Evolutionary conservation across 805 yeast species (phyloP).

Genomic region (Tanozyma kutaoensis): DNA sequence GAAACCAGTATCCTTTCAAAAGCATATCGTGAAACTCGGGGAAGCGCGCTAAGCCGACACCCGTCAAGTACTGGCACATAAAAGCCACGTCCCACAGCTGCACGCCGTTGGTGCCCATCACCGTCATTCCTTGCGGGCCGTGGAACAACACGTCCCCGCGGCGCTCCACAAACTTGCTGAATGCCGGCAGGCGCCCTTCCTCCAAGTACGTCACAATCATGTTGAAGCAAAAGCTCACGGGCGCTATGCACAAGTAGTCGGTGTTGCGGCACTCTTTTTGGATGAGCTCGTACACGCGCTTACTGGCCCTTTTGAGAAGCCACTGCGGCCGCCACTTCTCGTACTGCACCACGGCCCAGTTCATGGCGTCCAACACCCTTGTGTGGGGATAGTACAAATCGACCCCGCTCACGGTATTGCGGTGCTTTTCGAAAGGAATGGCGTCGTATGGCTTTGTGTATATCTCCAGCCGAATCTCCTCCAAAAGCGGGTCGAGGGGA

Average conservation of each 20-base stretch:
- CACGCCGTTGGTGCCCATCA: conserved; percentile 95
- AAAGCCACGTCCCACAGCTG: conserved; percentile 97
- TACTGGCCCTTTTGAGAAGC: conserved; percentile 40
- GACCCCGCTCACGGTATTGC: conserved; percentile 82
- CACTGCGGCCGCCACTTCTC: conserved; percentile 69
- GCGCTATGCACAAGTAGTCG: conserved; percentile 77
- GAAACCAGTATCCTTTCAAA: conserved; percentile 52
- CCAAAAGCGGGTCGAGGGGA: conserved; percentile 48
- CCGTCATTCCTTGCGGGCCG: conserved; percentile 84
- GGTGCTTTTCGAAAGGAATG: conserved; percentile 56
- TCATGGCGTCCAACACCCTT: conserved; percentile 43
- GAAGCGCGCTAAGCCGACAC: conserved; percentile 63
- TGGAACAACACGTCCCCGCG: conserved; percentile 69
- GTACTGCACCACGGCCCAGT: conserved; percentile 45
- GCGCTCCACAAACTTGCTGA: conserved; percentile 39
- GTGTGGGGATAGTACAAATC: conserved; percentile 95
- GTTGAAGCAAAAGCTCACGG: conserved; percentile 80
- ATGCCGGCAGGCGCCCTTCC: conserved; percentile 53
- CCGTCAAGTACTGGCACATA: conserved; percentile 68
- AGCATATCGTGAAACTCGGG: conserved; percentile 56
- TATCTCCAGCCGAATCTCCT: conserved; percentile 65
- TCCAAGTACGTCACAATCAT: conserved; percentile 56
- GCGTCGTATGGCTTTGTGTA: conserved; percentile 49
- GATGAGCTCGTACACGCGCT: conserved; percentile 46
- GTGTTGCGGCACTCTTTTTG: conserved; percentile 70